Evolutionary conservation across 352 stramenopile species (phyloP).

Genomic region (Phytopythium oedochilum): DNA sequence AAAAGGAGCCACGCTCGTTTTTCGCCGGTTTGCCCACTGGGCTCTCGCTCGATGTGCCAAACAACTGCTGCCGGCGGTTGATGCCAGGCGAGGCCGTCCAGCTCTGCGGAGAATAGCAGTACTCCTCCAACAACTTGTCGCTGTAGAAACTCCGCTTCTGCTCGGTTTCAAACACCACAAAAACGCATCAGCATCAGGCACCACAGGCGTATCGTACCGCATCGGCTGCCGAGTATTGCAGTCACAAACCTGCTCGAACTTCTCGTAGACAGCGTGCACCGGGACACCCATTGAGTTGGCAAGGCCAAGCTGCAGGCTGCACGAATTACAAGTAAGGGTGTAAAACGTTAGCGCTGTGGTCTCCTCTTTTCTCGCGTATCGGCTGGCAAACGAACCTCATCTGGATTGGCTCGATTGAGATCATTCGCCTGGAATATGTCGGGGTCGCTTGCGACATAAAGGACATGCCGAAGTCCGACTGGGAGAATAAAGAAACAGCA

Average conservation of each 20-base stretch:
- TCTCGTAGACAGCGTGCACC: conserved; percentile 62
- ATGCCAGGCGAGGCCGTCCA: conserved; percentile 77
- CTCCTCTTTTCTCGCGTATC: background rate
- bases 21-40: conserved; percentile 21
- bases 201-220: background rate
- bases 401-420: conserved; percentile 72
- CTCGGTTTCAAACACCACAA: background rate
- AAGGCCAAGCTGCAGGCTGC: conserved; percentile 70
- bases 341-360: background rate
- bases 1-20: conserved; percentile 52
- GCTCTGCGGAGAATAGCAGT: conserved; percentile 80
- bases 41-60: conserved; percentile 60
- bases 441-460: conserved; percentile 61
- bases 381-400: conserved; percentile 49
- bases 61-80: conserved; percentile 57
- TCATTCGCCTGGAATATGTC: conserved; percentile 44
- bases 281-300: conserved; percentile 64
- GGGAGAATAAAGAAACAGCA: conserved; percentile 3
- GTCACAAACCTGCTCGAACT: conserved; percentile 63
- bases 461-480: conserved; percentile 81
- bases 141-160: conserved; percentile 79
- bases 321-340: background rate
- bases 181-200: background rate
- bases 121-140: conserved; percentile 78
- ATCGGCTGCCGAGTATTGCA: background rate